Evolutionary conservation across 139 green algal genomes (phyloP).

Genomic region (Deuterostichococcus epilithicus): DNA sequence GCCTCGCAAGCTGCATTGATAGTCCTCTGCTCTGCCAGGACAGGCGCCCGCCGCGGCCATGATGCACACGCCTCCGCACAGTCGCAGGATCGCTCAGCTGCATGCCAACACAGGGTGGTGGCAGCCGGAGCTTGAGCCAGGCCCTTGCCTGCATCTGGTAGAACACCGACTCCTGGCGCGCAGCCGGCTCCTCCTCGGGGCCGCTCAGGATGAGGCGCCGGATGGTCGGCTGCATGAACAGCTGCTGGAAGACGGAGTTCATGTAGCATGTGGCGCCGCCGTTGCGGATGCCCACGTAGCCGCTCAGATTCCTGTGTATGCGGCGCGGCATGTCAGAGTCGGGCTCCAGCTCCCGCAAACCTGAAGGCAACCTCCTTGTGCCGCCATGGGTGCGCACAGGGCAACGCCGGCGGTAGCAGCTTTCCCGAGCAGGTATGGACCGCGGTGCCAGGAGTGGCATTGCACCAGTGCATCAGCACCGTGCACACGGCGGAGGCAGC

Average conservation of each 20-base stretch:
- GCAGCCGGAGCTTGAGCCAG: background rate
- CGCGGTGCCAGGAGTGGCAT: background rate
- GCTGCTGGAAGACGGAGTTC: slow-evolving; percentile 91
- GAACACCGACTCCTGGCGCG: slow-evolving; percentile 56
- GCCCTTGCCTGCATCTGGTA: slow-evolving; percentile 54
- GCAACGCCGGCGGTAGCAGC: background rate
- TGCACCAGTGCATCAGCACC: background rate
- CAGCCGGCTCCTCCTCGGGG: slow-evolving; percentile 22
- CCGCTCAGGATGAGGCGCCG: slow-evolving; percentile 61
- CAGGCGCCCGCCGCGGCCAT: no score
- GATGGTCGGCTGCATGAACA: slow-evolving; percentile 91
- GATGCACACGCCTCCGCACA: no score
- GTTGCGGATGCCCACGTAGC: slow-evolving; percentile 62
- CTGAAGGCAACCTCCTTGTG: no score
- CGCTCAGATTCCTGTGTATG: slow-evolving; percentile 3
- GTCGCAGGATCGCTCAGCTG: no score
- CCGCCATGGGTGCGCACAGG: no score
- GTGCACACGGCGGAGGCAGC: background rate
- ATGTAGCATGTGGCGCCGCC: slow-evolving; percentile 94
- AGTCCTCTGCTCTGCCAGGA: no score
- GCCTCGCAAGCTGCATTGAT: no score
- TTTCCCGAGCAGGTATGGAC: background rate
- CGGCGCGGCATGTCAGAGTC: background rate
- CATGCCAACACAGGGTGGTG: no score
- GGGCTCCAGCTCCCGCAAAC: background rate